Percentiles rank a stretch among this genome's conserved stretches.
Conservation (phyloP, 1,284 basidiomycete genomes). For the Rhodotorula sp. region DNA sequence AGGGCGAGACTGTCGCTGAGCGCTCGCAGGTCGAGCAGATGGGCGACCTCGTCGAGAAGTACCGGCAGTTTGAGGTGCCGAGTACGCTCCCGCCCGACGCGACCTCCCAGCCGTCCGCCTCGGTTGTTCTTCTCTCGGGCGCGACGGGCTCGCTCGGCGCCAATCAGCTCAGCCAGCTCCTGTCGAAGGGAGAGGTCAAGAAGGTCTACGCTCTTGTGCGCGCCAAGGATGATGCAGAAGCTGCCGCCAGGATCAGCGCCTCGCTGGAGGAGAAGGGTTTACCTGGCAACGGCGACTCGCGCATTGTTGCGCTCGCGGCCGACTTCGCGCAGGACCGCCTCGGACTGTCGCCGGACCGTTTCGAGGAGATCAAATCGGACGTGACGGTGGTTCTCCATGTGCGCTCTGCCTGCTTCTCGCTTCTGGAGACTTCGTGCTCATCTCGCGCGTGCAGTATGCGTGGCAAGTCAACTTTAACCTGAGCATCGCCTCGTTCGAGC, state of each 20-base stretch:
- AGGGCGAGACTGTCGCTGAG: slow-evolving; percentile 15
- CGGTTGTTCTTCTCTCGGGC: slow-evolving; percentile 58
- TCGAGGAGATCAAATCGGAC: slow-evolving; percentile 51
- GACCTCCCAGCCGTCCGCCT: slow-evolving; percentile 24
- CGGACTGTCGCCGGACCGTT: slow-evolving; percentile 51
- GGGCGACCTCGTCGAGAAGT: slow-evolving; percentile 47
- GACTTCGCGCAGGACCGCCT: slow-evolving; percentile 33
- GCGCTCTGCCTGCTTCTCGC: slow-evolving; percentile 23
- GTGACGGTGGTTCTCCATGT: slow-evolving; percentile 60
- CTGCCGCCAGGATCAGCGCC: slow-evolving; percentile 52
- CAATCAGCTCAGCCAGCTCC: slow-evolving; percentile 59
- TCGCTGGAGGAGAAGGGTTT: slow-evolving; percentile 44
- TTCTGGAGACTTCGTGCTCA: slow-evolving; percentile 32
- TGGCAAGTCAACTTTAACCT: slow-evolving; percentile 58
- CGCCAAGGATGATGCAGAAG: slow-evolving; percentile 54
- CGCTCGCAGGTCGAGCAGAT: slow-evolving; percentile 44
- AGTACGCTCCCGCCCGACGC: not conserved
- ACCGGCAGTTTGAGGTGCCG: slow-evolving; percentile 41
- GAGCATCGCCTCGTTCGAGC: slow-evolving; percentile 54
- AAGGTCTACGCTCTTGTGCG: slow-evolving; percentile 61
- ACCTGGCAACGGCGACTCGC: slow-evolving; percentile 38
- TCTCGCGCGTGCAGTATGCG: slow-evolving; percentile 50
- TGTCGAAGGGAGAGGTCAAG: slow-evolving; percentile 51
- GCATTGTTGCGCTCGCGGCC: slow-evolving; percentile 32
- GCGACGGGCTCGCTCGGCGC: slow-evolving; percentile 66